Evolutionary conservation across 2,329 filamentous ascomycete genomes (phyloP), one percentile per base, ranked within the genome.

Genomic region (Sclerotinia borealis): DNA sequence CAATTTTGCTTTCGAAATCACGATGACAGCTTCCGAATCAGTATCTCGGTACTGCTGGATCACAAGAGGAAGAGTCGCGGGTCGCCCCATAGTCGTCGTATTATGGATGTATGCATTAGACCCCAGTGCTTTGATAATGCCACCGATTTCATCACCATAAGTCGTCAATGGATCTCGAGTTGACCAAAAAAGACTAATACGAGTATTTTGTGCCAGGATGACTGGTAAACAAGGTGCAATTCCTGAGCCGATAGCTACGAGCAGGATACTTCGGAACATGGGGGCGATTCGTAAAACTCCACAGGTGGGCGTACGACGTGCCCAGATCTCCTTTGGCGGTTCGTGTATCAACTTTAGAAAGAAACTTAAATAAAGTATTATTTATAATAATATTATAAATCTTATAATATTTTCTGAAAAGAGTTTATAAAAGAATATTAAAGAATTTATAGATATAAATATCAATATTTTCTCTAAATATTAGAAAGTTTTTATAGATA

Each of bases 221-320:
- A 71, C 64, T 2, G 69, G 75, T 15, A 91, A 77, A 61, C 85
- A 83, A 0, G 89, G 89, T 0, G 87, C 89, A 64, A 92, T 90
- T 3, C 89, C 89, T 0, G 88, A 90, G 1, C 89, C 89, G 0
- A 89, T 92, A 6, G 85, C 86, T 9, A 91, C 83, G 64, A 92
- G 76, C 36, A 92, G 80, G 64, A 90, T 77, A 27, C 81, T 82
- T 64, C 80, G 79, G 77, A 91, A 91, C 34, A 91, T 79, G 0
- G 83, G 81, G 41, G 88, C 85, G 63, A 89, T 81, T 68, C 87
- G 84, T 70, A 89, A 82, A 39, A 91, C 86, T 47, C 88, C 88
- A 65, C 82, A 85, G 3, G 85, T 81, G 1, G 88, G 86, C 0
- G 87, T 79, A 11, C 89, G 88, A 50, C 87, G 84, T 6, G 88